Percentiles rank a stretch among this genome's conserved stretches.
Evolutionary conservation across 1,284 basidiomycete genomes (phyloP).

Genomic region (Cerrena zonata): DNA sequence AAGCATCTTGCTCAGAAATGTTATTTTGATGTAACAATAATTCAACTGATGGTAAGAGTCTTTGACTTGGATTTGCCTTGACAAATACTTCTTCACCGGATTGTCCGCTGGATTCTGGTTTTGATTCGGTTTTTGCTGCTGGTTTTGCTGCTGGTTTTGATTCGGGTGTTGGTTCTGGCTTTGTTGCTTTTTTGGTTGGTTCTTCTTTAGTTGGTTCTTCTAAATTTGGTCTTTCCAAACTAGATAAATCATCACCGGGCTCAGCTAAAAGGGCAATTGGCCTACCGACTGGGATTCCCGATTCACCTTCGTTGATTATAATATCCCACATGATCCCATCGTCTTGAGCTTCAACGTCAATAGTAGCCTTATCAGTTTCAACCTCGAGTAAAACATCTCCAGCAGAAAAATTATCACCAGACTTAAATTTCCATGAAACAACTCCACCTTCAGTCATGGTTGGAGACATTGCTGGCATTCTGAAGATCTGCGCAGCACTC

Average conservation of each 20-base stretch:
- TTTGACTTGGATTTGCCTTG: too few relatives aligned
- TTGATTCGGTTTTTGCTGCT: too few relatives aligned
- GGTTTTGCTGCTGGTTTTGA: too few relatives aligned
- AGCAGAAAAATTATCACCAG: constrained; percentile 82
- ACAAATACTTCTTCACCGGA: too few relatives aligned
- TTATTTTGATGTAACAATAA: too few relatives aligned
- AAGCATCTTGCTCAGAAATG: too few relatives aligned
- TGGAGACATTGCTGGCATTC: constrained; percentile 99
- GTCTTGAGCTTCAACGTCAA: constrained; percentile 97
- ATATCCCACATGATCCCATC: constrained; percentile 94
- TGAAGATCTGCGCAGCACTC: constrained; percentile 84
- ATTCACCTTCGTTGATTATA: constrained; percentile 76
- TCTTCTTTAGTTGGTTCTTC: constrained; percentile 43
- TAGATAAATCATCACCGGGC: constrained; percentile 88
- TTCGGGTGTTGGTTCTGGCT: too few relatives aligned
- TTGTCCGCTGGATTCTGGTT: too few relatives aligned
- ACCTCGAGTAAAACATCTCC: constrained; percentile 94
- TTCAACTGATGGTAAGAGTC: too few relatives aligned
- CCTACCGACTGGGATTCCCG: constrained; percentile 80
- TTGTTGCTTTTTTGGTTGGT: too few relatives aligned
- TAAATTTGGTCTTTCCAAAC: constrained; percentile 71
- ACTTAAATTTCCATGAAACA: constrained; percentile 93
- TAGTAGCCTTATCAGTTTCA: constrained; percentile 99
- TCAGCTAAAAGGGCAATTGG: constrained; percentile 88
- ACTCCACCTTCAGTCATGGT: constrained; percentile 99